Evolutionary conservation across 163 green algal species (phyloP).

Genomic region (Chlamydomonas reinhardtii): DNA sequence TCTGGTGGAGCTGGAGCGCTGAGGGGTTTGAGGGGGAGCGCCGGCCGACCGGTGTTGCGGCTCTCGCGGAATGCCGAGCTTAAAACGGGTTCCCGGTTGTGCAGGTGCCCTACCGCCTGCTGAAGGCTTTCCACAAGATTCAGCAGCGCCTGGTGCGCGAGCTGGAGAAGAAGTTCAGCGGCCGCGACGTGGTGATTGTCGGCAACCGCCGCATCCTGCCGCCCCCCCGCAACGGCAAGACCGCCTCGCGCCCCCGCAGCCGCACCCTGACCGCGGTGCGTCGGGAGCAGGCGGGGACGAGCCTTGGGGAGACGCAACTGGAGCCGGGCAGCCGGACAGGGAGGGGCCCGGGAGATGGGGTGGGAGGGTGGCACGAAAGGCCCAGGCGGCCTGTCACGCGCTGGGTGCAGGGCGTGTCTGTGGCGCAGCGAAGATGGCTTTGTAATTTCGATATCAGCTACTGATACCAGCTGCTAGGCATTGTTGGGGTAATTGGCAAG

Average conservation of each 20-base stretch:
- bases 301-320: not conserved
- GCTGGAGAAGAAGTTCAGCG: slow-evolving; percentile 99
- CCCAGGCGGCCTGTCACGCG: too few relatives aligned
- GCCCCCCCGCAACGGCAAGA: slow-evolving; percentile 78
- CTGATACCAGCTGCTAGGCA: too few relatives aligned
- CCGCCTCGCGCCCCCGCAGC: slow-evolving; percentile 84
- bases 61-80: not conserved
- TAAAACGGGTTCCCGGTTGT: not conserved
- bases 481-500: too few relatives aligned
- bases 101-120: slow-evolving; percentile 96
- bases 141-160: slow-evolving; percentile 98
- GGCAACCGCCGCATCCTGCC: slow-evolving; percentile 95
- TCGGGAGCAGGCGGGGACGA: not conserved
- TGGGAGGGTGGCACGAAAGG: too few relatives aligned
- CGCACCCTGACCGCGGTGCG: slow-evolving; percentile 95
- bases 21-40: not conserved
- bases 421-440: too few relatives aligned
- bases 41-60: not conserved
- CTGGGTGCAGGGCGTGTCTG: too few relatives aligned
- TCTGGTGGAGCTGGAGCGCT: not conserved
- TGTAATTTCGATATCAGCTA: too few relatives aligned
- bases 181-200: slow-evolving; percentile 97
- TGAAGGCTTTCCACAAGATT: slow-evolving; percentile 99
- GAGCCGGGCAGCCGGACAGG: not conserved
- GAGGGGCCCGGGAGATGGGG: not conserved